Conservation (phyloP, 2,329 filamentous ascomycete species). For the Ilyonectria mors-panacis region DNA sequence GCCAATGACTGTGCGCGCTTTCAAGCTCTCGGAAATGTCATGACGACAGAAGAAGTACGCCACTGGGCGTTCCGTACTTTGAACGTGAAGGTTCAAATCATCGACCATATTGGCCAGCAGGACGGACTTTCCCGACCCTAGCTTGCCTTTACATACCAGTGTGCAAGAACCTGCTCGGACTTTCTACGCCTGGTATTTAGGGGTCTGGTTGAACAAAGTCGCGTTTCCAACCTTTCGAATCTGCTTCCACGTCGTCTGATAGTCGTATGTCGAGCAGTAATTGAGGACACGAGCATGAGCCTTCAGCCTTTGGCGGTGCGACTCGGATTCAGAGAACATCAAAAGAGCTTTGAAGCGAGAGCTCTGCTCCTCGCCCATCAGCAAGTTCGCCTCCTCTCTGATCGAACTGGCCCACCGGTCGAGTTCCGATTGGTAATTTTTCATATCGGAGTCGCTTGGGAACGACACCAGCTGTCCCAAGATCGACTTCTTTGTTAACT, state of each 20-base stretch:
- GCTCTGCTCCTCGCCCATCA: constrained; percentile 46
- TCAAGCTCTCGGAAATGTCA: constrained; percentile 49
- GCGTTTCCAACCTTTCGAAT: constrained; percentile 57
- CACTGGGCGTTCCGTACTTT: constrained; percentile 11
- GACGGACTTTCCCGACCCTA: constrained; percentile 63
- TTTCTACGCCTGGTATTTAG: constrained; percentile 42
- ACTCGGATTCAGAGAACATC: neutral
- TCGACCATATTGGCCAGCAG: constrained; percentile 60
- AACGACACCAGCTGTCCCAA: constrained; percentile 50
- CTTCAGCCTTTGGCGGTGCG: constrained; percentile 29
- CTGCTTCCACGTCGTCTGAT: constrained; percentile 59
- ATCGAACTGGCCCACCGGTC: constrained; percentile 54
- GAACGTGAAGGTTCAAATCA: constrained; percentile 48
- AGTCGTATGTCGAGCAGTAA: constrained; percentile 58
- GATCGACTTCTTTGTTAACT: constrained; percentile 51
- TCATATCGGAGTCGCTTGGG: constrained; percentile 52
- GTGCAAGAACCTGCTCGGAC: constrained; percentile 33
- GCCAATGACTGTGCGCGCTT: constrained; percentile 49
- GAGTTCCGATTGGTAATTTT: constrained; percentile 52
- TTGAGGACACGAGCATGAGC: constrained; percentile 51
- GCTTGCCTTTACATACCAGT: constrained; percentile 55
- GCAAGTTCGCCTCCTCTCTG: constrained; percentile 48
- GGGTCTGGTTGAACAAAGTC: constrained; percentile 36
- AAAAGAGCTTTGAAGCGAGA: constrained; percentile 37
- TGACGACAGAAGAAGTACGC: constrained; percentile 55